Evolutionary conservation across 257 asterid species (phyloP).

Genomic region (Solanum etuberosum): DNA sequence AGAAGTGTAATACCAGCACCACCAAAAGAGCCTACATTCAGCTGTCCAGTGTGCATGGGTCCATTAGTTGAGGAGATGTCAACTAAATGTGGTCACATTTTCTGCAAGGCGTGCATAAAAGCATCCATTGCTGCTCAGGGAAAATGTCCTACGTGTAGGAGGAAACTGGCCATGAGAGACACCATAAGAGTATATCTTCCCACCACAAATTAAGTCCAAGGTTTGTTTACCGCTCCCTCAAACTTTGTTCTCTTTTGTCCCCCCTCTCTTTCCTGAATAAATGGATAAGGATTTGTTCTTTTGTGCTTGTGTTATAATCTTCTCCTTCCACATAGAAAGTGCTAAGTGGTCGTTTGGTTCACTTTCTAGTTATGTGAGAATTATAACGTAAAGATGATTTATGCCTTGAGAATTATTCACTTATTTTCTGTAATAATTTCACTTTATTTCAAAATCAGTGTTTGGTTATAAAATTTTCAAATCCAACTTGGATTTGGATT

Average conservation of each 20-base stretch:
- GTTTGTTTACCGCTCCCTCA: constrained; percentile 5
- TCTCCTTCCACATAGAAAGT: not conserved
- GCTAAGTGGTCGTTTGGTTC: not conserved
- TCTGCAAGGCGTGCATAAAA: constrained; percentile 12
- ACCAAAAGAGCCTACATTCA: not conserved
- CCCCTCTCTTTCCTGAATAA: not conserved
- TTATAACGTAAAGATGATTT: not conserved
- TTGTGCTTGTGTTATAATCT: not conserved
- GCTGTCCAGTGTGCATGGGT: constrained; percentile 17
- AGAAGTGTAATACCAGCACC: not conserved
- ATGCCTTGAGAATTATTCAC: not conserved
- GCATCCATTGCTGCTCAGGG: constrained; percentile 1
- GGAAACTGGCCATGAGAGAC: not conserved
- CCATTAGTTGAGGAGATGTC: constrained; percentile 11
- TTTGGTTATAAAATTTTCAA: not conserved
- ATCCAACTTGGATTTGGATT: not conserved
- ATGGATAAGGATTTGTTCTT: not conserved
- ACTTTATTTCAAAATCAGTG: not conserved
- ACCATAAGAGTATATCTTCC: constrained; percentile 19
- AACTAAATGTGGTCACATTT: constrained; percentile 26
- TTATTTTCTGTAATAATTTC: not conserved
- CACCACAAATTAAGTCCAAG: constrained; percentile 33
- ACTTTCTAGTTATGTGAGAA: not conserved
- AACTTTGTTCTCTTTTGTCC: not conserved
- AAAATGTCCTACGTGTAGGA: constrained; percentile 21